Base-by-base conservation (phyloP, 495 filamentous ascomycete species). In the Friedmanniomyces simplex region DNA sequence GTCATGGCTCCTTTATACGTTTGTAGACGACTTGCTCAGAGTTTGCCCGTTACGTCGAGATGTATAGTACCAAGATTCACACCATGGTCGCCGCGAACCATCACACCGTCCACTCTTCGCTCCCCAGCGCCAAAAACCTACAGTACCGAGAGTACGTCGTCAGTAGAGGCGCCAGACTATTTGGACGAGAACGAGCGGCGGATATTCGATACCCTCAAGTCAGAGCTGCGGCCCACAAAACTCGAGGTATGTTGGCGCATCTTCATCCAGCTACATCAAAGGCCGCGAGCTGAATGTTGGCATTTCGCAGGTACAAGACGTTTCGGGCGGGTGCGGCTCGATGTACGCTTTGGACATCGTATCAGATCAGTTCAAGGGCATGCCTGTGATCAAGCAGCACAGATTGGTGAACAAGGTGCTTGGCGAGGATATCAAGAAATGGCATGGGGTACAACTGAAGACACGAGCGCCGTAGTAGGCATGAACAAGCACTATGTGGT, bases 271-370 rank as follows among this genome's bases (percentile, higher is more conserved):
- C 45, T 30, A 20, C 12, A 58, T 36, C 25, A 20, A 20, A 26
- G 16, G 52, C 7, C 30, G n/a, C 25, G 20, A 4, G 45, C 59
- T 63, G 34, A 58, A 18, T 37, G 41, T 18, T 10, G 21, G 32
- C 25, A 18, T 28, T 7, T 16, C 11, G 34, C 59, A 79, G 65
- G 85, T 89, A n/a, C 82, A 81, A 65, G 86, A 89, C 68, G 79
- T 89, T 51, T 83, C 79, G n/a, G 86, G 86, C 36, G 86, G 86
- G 28, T 89, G 86, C 70, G 86, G 86, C 46, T 81, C 78, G 55
- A 88, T 89, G 86, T 89, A 88, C 70, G 81, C 76, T 54, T 81
- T 89, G 59, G 82, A 88, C 59, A 80, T 88, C 60, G 71, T 75
- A 52, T 83, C 81, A 20, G 72, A 76, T 50, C 78, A 72, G 70